A percentile compares a stretch with the other conserved stretches of the same genome.
phyloP scores from a whole-genome alignment of 805 yeast genomes.

The Diddensiella transvaalensis region DNA sequence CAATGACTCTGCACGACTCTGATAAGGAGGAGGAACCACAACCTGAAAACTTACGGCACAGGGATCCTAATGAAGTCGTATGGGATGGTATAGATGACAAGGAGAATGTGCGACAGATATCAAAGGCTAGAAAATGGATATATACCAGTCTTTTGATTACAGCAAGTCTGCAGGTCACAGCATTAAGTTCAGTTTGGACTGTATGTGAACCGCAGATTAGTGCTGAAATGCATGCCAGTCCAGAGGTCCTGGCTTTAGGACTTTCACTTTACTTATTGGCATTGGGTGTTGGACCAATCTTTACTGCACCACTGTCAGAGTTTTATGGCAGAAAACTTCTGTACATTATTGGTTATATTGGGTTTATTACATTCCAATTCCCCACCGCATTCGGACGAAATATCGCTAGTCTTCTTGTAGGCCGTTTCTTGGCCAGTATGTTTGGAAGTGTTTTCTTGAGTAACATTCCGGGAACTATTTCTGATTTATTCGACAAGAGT shows the following conservation, averaged over 20 bases:
- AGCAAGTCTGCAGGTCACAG: constrained; percentile 33
- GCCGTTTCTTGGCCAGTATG: constrained; percentile 71
- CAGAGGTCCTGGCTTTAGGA: constrained; percentile 44
- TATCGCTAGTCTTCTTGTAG: constrained; percentile 42
- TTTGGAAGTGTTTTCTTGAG: constrained; percentile 81
- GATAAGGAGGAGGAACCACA: background rate
- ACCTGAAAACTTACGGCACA: background rate
- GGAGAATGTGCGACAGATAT: constrained; percentile 36
- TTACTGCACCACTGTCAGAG: constrained; percentile 68
- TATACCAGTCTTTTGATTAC: constrained; percentile 31
- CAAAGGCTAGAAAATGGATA: constrained; percentile 37
- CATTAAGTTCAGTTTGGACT: constrained; percentile 50
- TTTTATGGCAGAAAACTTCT: constrained; percentile 67
- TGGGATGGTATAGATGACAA: constrained; percentile 34
- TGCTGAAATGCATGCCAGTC: constrained; percentile 38
- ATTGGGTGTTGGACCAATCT: constrained; percentile 60
- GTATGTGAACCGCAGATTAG: constrained; percentile 40
- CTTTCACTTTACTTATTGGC: constrained; percentile 55
- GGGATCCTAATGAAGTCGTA: constrained; percentile 13
- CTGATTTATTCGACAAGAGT: constrained; percentile 68
- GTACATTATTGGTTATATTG: constrained; percentile 49
- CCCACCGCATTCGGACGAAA: constrained; percentile 43
- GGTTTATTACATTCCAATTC: constrained; percentile 46
- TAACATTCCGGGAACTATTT: constrained; percentile 78
- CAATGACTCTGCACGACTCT: background rate